phyloP scores from a whole-genome alignment of 805 yeast species.

The Brettanomyces nanus region DNA sequence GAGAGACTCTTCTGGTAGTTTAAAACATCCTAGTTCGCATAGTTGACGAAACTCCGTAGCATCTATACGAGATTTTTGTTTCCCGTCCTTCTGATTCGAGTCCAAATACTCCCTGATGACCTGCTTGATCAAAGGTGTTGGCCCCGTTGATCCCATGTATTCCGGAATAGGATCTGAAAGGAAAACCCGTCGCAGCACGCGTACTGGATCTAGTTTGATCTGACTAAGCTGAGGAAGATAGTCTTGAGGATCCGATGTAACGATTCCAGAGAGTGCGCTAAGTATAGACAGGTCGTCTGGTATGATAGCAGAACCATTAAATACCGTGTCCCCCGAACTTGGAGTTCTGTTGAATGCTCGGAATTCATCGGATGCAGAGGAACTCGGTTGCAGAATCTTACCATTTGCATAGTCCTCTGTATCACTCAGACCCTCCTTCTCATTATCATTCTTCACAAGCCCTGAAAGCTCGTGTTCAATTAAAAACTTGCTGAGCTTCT shows the following conservation, averaged over 20 bases:
- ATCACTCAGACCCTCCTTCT: not conserved
- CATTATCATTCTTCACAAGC: not conserved
- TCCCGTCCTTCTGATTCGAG: slow-evolving; percentile 2
- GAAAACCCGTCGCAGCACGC: slow-evolving; percentile 11
- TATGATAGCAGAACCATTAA: not conserved
- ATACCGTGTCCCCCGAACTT: not conserved
- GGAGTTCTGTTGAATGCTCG: not conserved
- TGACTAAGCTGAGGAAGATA: slow-evolving; percentile 10
- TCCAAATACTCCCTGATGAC: slow-evolving; percentile 21
- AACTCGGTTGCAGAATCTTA: not conserved
- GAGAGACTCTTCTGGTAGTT: slow-evolving; percentile 52
- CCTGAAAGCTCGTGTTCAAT: slow-evolving; percentile 6
- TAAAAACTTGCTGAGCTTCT: slow-evolving; percentile 16
- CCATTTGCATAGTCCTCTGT: slow-evolving; percentile 1
- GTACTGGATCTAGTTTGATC: slow-evolving; percentile 15
- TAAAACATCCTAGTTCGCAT: slow-evolving; percentile 48
- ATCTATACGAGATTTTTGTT: slow-evolving; percentile 9
- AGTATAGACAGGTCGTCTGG: too few relatives aligned
- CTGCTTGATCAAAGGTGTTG: slow-evolving; percentile 22
- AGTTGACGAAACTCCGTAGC: slow-evolving; percentile 15
- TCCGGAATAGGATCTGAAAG: slow-evolving; percentile 15
- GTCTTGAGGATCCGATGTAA: slow-evolving; percentile 16
- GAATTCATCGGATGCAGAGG: not conserved
- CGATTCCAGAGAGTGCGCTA: slow-evolving; percentile 5
- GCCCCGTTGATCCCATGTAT: slow-evolving; percentile 27